Conservation (phyloP, 371 early-diverging fungal species). For the Mortierella sp. region DNA sequence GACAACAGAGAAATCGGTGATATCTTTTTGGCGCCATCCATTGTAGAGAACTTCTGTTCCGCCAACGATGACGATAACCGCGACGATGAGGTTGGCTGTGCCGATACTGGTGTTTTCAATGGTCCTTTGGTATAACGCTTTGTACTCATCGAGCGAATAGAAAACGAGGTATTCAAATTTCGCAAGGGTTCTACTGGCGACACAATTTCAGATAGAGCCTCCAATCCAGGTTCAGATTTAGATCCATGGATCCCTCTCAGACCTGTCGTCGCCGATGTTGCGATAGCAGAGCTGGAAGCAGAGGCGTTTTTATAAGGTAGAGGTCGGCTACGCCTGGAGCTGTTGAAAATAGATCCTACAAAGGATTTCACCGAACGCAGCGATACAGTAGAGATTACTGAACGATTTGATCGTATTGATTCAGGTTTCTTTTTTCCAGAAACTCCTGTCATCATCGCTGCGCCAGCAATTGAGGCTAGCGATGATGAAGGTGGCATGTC, state of each 20-base stretch:
- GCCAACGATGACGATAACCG: not conserved
- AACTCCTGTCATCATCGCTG: not conserved
- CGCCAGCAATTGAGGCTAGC: not conserved
- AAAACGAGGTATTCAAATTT: not conserved
- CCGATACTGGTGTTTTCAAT: not conserved
- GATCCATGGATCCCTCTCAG: conserved; percentile 7
- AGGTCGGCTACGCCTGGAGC: not conserved
- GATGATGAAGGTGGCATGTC: not conserved
- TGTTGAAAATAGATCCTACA: conserved; percentile 24
- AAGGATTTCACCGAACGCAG: conserved; percentile 21
- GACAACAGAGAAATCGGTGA: too few relatives aligned
- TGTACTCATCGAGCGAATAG: not conserved
- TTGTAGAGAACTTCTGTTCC: not conserved
- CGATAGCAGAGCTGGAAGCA: too few relatives aligned
- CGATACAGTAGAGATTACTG: conserved; percentile 9
- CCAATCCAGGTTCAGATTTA: conserved; percentile 12
- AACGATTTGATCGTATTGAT: conserved; percentile 1
- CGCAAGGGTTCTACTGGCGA: not conserved
- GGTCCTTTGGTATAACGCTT: not conserved
- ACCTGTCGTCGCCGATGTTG: not conserved
- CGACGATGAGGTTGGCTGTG: too few relatives aligned
- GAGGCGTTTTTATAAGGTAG: not conserved
- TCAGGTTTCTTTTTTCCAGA: not conserved
- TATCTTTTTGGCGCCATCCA: too few relatives aligned
- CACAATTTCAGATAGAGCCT: not conserved